Conservation (phyloP, 495 filamentous ascomycete genomes). For the Talaromyces wortmannii region DNA sequence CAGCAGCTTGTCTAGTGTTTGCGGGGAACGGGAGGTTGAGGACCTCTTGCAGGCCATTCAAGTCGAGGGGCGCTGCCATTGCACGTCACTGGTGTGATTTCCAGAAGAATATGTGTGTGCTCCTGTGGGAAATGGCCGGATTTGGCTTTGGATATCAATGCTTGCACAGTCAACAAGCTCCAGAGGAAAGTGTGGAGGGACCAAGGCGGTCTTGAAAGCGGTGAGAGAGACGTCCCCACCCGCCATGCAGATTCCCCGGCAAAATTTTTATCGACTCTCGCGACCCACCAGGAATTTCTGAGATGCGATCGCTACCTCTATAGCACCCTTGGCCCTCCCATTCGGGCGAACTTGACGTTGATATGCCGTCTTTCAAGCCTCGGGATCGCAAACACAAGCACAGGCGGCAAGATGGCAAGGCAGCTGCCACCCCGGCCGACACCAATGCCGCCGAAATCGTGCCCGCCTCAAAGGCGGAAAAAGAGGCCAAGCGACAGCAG, state of each 20-base stretch:
- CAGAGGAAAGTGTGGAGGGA: background rate
- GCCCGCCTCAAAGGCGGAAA: slow-evolving; percentile 57
- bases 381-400: slow-evolving; percentile 72
- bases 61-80: slow-evolving; percentile 25
- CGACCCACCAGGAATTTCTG: slow-evolving; percentile 1
- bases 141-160: no score
- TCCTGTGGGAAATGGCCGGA: no score
- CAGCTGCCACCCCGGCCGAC: slow-evolving; percentile 39
- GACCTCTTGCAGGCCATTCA: slow-evolving; percentile 23
- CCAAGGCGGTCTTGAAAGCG: background rate
- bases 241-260: background rate
- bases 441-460: slow-evolving; percentile 67
- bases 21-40: slow-evolving; percentile 67
- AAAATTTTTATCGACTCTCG: background rate
- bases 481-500: slow-evolving; percentile 61
- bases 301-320: background rate
- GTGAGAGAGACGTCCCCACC: background rate
- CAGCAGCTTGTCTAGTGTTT: slow-evolving; percentile 56
- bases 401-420: slow-evolving; percentile 23
- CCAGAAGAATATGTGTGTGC: background rate
- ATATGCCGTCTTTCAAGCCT: slow-evolving; percentile 72
- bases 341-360: slow-evolving; percentile 1
- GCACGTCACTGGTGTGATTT: background rate
- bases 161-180: background rate
- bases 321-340: background rate